Conservation (phyloP, 192 early-diverging fungal genomes). For the Lobosporangium transversale region DNA sequence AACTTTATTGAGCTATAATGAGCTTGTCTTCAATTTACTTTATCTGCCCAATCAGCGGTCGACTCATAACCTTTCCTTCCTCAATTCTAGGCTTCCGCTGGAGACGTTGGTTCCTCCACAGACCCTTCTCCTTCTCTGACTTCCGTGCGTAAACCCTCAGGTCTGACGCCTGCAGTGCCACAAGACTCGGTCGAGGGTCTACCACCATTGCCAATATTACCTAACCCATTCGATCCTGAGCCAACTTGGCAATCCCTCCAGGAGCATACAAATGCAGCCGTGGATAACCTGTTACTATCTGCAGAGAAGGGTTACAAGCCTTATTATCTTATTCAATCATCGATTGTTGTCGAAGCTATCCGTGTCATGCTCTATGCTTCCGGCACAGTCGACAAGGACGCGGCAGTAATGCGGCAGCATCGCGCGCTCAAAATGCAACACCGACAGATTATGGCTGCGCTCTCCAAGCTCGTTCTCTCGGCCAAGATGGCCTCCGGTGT, state of each 20-base stretch:
- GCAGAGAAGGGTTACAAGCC: constrained; percentile 67
- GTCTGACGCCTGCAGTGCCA: constrained; percentile 40
- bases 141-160: constrained; percentile 36
- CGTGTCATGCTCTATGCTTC: constrained; percentile 87
- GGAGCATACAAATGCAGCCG: constrained; percentile 58
- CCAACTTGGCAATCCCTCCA: constrained; percentile 65
- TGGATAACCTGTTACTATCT: constrained; percentile 61
- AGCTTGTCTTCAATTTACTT: too few species aligned
- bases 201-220: constrained; percentile 40
- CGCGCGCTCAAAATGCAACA: constrained; percentile 74
- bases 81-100: constrained; percentile 24
- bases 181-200: constrained; percentile 55
- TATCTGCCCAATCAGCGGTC: constrained; percentile 7
- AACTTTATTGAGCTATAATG: too few species aligned
- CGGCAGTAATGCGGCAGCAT: constrained; percentile 71
- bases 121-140: constrained; percentile 44
- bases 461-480: constrained; percentile 79
- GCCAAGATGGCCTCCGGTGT: constrained; percentile 73
- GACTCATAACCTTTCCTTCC: background rate
- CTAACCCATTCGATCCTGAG: constrained; percentile 46
- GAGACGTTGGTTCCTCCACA: constrained; percentile 42
- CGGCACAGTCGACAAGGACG: constrained; percentile 75
- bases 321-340: constrained; percentile 68
- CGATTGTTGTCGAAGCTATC: constrained; percentile 78
- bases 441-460: constrained; percentile 77